These are phyloP conservation scores for Trichoderma lentiforme DNA, from an alignment of 2,329 filamentous ascomycete species.

Conservation along the genomic window DNA sequence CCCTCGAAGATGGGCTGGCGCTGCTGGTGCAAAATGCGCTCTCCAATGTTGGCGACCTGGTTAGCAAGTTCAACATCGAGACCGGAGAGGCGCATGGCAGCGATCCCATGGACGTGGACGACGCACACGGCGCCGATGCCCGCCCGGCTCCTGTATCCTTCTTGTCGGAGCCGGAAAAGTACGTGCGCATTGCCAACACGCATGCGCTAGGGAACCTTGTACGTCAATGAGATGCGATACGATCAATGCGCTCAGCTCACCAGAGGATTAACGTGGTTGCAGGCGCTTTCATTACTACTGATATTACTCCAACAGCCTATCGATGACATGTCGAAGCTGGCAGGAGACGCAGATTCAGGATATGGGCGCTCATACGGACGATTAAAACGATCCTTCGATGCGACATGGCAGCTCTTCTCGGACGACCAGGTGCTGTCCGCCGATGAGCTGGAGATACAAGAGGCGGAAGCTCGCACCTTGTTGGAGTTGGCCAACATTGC, in stretches of 20 bases:
- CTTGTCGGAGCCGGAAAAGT: constrained; percentile 36
- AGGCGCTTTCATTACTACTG: constrained; percentile 40
- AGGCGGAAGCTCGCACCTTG: constrained; percentile 33
- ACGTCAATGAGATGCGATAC: constrained; percentile 24
- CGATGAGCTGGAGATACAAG: constrained; percentile 34
- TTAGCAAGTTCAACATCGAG: constrained; percentile 31
- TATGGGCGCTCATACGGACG: constrained; percentile 33
- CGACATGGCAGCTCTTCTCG: constrained; percentile 35
- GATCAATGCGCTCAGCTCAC: neutral
- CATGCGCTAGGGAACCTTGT: constrained; percentile 42
- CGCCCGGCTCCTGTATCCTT: constrained; percentile 32
- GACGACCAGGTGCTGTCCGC: constrained; percentile 32
- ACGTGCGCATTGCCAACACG: constrained; percentile 37
- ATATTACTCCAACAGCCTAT: constrained; percentile 37
- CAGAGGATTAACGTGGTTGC: neutral
- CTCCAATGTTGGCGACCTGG: constrained; percentile 38
- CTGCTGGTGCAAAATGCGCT: constrained; percentile 41
- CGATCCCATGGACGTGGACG: constrained; percentile 36
- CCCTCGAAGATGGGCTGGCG: constrained; percentile 36
- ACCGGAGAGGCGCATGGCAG: constrained; percentile 25
- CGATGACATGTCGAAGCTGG: constrained; percentile 34
- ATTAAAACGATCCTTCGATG: constrained; percentile 33
- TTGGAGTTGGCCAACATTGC: constrained; percentile 50
- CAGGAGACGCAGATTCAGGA: constrained; percentile 34
- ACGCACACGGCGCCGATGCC: constrained; percentile 28